Evolutionary conservation across 257 asterid species (phyloP).

Genomic region (Solanum dulcamara): DNA sequence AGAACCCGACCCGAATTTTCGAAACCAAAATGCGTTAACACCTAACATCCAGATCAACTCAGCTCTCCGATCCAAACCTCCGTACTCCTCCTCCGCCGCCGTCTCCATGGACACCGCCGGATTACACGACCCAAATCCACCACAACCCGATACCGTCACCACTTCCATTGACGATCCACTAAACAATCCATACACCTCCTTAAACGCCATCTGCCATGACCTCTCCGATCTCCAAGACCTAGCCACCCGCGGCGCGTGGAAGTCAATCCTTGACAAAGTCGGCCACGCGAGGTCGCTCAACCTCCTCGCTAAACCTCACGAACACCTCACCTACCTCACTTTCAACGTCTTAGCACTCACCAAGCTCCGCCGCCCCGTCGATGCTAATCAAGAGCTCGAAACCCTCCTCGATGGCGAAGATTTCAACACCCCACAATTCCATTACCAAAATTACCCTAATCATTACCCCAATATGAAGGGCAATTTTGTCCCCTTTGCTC

Average conservation of each 20-base stretch:
- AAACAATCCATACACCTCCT: constrained; percentile 41
- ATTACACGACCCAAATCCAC: constrained; percentile 5
- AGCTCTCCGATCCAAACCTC: neutral
- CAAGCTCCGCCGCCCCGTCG: constrained; percentile 82
- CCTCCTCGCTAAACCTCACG: constrained; percentile 75
- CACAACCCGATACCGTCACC: constrained; percentile 1
- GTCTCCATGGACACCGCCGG: neutral
- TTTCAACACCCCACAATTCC: constrained; percentile 44
- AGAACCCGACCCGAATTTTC: neutral
- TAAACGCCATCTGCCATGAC: constrained; percentile 70
- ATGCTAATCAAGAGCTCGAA: constrained; percentile 64
- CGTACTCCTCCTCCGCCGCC: neutral
- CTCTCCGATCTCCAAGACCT: constrained; percentile 72
- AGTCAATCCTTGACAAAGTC: constrained; percentile 75
- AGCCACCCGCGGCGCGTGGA: constrained; percentile 94
- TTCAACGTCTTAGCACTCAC: constrained; percentile 73
- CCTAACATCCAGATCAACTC: neutral
- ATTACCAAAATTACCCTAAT: constrained; percentile 53
- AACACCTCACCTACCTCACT: constrained; percentile 75
- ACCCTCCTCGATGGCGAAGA: constrained; percentile 44
- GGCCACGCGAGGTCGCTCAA: constrained; percentile 79
- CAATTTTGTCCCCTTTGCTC: constrained; percentile 86
- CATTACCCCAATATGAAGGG: constrained; percentile 63
- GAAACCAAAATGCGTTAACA: neutral
- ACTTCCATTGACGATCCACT: constrained; percentile 35